A percentile compares a stretch with the other conserved stretches of the same genome.
Conservation (phyloP, 345 rosid species). For the Citrus hindsii region DNA sequence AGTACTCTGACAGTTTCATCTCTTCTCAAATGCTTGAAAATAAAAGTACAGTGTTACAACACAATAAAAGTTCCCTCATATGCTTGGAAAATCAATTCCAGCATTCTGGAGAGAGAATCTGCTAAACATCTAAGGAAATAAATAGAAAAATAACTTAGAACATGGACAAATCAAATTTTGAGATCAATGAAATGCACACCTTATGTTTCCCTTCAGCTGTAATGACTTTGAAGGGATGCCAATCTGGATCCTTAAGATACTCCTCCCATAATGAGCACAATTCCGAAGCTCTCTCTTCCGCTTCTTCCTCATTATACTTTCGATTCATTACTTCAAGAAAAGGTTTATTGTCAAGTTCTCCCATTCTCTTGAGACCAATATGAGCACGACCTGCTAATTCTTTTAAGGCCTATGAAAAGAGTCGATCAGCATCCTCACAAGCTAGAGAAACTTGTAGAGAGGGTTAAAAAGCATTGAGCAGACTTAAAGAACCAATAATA, state of each 20-base stretch:
- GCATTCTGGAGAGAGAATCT: background rate
- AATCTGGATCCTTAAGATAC: slow-evolving; percentile 85
- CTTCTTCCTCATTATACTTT: slow-evolving; percentile 60
- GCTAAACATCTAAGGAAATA: background rate
- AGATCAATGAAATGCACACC: slow-evolving; percentile 41
- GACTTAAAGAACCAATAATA: slow-evolving; percentile 2
- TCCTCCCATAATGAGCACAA: slow-evolving; percentile 92
- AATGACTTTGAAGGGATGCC: slow-evolving; percentile 84
- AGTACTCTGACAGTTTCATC: background rate
- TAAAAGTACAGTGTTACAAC: background rate
- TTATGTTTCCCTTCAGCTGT: slow-evolving; percentile 48
- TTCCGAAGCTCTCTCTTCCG: slow-evolving; percentile 71
- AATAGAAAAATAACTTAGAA: background rate
- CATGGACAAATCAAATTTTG: background rate
- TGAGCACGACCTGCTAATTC: slow-evolving; percentile 40
- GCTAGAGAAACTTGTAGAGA: background rate
- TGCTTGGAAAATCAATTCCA: background rate
- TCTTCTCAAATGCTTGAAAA: background rate
- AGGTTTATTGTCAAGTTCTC: slow-evolving; percentile 81
- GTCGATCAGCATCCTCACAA: slow-evolving; percentile 14
- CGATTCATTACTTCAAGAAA: slow-evolving; percentile 76
- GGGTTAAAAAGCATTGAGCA: background rate
- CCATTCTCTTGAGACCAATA: slow-evolving; percentile 91
- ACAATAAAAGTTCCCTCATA: background rate
- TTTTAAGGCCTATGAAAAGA: slow-evolving; percentile 50